Evolutionary conservation across 1,284 basidiomycete genomes (phyloP).

Genomic region (Rhizoctonia solani): DNA sequence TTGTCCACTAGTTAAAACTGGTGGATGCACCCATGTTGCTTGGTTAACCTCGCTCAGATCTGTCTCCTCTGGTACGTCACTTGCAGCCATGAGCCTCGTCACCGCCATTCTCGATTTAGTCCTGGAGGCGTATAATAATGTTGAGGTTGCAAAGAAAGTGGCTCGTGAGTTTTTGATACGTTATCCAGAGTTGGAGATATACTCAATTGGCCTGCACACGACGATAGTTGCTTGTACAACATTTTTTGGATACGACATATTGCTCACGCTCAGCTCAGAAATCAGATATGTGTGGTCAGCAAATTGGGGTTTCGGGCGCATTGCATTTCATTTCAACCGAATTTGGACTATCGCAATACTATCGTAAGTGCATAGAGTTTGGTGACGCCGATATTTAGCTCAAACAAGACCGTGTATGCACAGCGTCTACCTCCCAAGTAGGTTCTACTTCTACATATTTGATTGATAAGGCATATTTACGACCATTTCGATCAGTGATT

Average conservation of each 20-base stretch:
- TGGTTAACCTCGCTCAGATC: too few relatives aligned
- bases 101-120: neutral
- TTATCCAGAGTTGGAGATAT: neutral
- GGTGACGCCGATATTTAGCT: neutral
- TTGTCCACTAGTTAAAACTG: too few relatives aligned
- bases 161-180: neutral
- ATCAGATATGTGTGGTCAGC: slow-evolving; percentile 16
- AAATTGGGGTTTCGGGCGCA: slow-evolving; percentile 9
- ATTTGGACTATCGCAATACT: neutral
- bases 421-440: neutral
- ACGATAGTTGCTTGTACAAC: neutral
- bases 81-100: too few relatives aligned
- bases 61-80: too few relatives aligned
- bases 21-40: too few relatives aligned
- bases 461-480: too few relatives aligned
- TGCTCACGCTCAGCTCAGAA: slow-evolving; percentile 1
- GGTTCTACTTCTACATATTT: too few relatives aligned
- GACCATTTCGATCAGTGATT: neutral
- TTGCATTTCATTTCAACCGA: slow-evolving; percentile 28
- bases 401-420: neutral
- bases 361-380: neutral
- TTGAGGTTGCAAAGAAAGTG: neutral
- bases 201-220: neutral
- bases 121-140: neutral
- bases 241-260: slow-evolving; percentile 1